Evolutionary conservation across 1,139 yeast species (phyloP).

Genomic region (Wickerhamomyces sp.): DNA sequence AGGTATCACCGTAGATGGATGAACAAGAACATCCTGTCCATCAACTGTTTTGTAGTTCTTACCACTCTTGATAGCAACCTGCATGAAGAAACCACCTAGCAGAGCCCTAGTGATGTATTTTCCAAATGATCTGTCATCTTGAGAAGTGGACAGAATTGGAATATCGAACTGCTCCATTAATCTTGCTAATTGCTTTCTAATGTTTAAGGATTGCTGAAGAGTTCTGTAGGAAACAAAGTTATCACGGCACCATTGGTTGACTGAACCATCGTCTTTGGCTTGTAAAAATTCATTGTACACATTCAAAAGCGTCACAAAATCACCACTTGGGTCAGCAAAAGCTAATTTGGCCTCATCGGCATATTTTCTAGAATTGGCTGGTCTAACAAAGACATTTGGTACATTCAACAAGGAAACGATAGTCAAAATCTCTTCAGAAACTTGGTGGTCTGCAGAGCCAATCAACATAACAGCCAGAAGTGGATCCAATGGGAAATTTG

Average conservation of each 20-base stretch:
- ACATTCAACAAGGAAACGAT: slow-evolving; percentile 89
- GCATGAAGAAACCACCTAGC: slow-evolving; percentile 96
- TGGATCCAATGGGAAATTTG: slow-evolving; percentile 94
- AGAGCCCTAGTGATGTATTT: slow-evolving; percentile 80
- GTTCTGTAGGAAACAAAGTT: slow-evolving; percentile 83
- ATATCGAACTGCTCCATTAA: slow-evolving; percentile 80
- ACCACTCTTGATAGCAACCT: slow-evolving; percentile 84
- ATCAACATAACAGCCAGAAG: slow-evolving; percentile 90
- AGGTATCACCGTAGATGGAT: slow-evolving; percentile 86
- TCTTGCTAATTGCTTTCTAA: slow-evolving; percentile 75
- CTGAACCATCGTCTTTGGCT: slow-evolving; percentile 57
- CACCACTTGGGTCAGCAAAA: slow-evolving; percentile 94
- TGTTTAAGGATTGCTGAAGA: slow-evolving; percentile 75
- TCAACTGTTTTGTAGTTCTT: slow-evolving; percentile 85
- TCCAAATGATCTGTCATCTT: slow-evolving; percentile 61
- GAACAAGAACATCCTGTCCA: slow-evolving; percentile 90
- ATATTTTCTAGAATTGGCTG: slow-evolving; percentile 78
- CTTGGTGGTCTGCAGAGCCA: slow-evolving; percentile 76
- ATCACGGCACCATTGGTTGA: slow-evolving; percentile 86
- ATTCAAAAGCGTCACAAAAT: slow-evolving; percentile 84
- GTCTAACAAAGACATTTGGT: slow-evolving; percentile 92
- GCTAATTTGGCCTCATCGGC: slow-evolving; percentile 89
- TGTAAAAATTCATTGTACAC: slow-evolving; percentile 81
- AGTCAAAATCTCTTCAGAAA: slow-evolving; percentile 85
- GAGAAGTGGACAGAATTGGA: slow-evolving; percentile 65